Percentiles rank a stretch among this genome's conserved stretches.
Evolutionary conservation across 352 stramenopile genomes (phyloP).

Genomic region (Phytophthora vignae): DNA sequence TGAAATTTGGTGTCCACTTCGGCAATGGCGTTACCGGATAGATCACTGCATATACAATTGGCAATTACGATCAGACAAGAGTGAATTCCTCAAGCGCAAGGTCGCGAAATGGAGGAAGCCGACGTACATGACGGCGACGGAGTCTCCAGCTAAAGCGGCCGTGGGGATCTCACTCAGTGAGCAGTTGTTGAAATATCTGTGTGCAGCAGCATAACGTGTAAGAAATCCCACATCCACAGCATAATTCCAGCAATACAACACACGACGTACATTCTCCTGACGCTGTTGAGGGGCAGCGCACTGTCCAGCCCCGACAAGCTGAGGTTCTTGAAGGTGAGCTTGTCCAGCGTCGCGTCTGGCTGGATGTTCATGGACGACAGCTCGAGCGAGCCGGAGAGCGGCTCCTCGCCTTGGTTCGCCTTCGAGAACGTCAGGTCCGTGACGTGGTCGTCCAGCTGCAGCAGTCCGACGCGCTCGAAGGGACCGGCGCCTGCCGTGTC

Average conservation of each 20-base stretch:
- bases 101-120: neutral
- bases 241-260: neutral
- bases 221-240: neutral
- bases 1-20: conserved; percentile 47
- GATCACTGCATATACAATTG: conserved; percentile 29
- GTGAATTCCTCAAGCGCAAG: neutral
- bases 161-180: conserved; percentile 67
- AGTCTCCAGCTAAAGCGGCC: conserved; percentile 54
- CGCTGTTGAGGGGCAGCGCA: conserved; percentile 59
- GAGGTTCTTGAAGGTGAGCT: conserved; percentile 60
- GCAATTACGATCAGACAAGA: conserved; percentile 15
- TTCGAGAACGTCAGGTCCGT: conserved; percentile 61
- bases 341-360: conserved; percentile 48
- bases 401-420: conserved; percentile 38
- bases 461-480: conserved; percentile 76
- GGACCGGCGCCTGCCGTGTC: conserved; percentile 56
- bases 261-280: conserved; percentile 57
- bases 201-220: conserved; percentile 2
- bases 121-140: conserved; percentile 49
- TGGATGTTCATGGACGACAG: conserved; percentile 79
- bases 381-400: conserved; percentile 53
- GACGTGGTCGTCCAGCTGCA: conserved; percentile 64
- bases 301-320: conserved; percentile 55
- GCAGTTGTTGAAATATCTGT: conserved; percentile 76
- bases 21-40: conserved; percentile 55